Conservation (phyloP, 2,329 filamentous ascomycete genomes). For the Exserohilum rostratum region DNA sequence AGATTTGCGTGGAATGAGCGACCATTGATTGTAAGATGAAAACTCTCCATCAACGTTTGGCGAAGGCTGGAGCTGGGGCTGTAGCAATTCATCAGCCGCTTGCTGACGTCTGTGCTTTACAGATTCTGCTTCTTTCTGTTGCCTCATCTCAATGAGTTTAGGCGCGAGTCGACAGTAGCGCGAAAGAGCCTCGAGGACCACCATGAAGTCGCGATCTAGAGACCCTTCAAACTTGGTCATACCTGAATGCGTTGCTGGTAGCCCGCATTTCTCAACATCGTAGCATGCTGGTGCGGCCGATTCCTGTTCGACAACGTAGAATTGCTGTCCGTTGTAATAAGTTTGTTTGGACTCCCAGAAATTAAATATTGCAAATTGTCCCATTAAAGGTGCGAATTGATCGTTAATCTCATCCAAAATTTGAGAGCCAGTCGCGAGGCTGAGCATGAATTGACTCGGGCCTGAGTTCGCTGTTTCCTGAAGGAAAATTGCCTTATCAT, state of each 20-base stretch:
- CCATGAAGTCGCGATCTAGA: conserved; percentile 1
- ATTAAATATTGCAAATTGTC: conserved; percentile 25
- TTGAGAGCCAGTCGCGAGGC: conserved; percentile 21
- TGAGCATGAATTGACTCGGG: conserved; percentile 25
- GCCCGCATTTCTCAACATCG: conserved; percentile 30
- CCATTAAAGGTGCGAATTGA: conserved; percentile 26
- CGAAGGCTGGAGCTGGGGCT: neutral
- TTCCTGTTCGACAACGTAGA: conserved; percentile 30
- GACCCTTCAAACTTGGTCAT: conserved; percentile 32
- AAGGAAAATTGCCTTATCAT: neutral
- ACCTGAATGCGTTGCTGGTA: conserved; percentile 32
- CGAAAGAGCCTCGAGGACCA: neutral
- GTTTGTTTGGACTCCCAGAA: conserved; percentile 33
- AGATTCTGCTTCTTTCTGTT: neutral
- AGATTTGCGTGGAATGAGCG: neutral
- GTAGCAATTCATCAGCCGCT: neutral
- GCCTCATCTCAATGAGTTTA: neutral
- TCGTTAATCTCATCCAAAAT: conserved; percentile 28
- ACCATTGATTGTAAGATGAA: neutral
- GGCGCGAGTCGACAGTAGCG: neutral
- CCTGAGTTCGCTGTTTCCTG: neutral
- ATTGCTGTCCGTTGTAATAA: too few relatives aligned
- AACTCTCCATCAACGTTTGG: neutral
- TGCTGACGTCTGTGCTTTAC: neutral
- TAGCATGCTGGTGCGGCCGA: conserved; percentile 32